phyloP scores from a whole-genome alignment of 805 yeast species.

The Metschnikowia rubicola region DNA sequence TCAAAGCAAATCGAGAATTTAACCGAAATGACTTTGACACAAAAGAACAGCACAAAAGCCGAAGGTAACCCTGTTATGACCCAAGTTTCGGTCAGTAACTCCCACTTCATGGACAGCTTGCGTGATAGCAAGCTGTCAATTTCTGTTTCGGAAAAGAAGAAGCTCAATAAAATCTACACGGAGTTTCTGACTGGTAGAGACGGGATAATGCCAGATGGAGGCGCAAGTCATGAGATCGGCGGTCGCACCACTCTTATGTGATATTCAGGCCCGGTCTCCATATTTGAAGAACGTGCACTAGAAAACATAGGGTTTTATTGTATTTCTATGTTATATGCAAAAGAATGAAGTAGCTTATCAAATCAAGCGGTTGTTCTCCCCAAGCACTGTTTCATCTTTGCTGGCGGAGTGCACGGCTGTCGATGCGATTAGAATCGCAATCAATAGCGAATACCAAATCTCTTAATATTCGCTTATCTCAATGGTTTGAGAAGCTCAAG shows the following conservation, averaged over 20 bases:
- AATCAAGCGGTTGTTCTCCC: no score
- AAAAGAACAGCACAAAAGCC: background rate
- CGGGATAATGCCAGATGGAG: slow-evolving; percentile 86
- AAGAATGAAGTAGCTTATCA: no score
- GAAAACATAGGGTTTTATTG: no score
- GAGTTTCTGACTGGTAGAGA: slow-evolving; percentile 75
- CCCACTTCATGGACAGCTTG: slow-evolving; percentile 61
- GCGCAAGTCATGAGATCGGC: slow-evolving; percentile 75
- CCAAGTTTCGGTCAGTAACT: slow-evolving; percentile 45
- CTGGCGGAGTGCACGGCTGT: no score
- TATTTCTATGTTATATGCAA: no score
- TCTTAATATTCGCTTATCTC: no score
- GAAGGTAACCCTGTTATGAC: slow-evolving; percentile 6
- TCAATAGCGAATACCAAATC: no score
- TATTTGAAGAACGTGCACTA: no score
- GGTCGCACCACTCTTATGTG: slow-evolving; percentile 81
- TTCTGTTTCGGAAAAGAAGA: slow-evolving; percentile 63
- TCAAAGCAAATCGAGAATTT: slow-evolving; percentile 43
- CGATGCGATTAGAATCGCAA: no score
- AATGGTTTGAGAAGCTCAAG: no score
- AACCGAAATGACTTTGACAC: slow-evolving; percentile 12
- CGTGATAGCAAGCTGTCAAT: slow-evolving; percentile 86
- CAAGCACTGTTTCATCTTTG: no score
- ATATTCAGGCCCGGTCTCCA: slow-evolving; percentile 6
- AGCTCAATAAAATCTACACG: slow-evolving; percentile 60